A percentile compares a stretch with the other conserved stretches of the same genome.
phyloP scores from a whole-genome alignment of 371 early-diverging fungal genomes.

The Mucor indicus region DNA sequence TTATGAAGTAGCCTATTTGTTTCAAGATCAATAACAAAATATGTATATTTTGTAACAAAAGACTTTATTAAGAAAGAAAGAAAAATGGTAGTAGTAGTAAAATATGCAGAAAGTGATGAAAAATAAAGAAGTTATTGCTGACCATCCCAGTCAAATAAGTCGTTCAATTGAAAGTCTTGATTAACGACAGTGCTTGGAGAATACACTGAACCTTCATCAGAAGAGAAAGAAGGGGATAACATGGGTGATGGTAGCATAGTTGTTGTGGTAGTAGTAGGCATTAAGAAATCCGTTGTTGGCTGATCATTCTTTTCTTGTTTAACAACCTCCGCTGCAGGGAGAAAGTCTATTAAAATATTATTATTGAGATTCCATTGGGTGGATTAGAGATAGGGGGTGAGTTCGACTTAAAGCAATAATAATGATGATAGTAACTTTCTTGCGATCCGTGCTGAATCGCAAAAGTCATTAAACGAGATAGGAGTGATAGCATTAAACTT shows the following conservation, averaged over 20 bases:
- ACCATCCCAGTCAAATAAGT: constrained; percentile 42
- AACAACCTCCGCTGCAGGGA: constrained; percentile 50
- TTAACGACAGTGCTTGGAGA: constrained; percentile 17
- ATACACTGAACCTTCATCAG: constrained; percentile 26
- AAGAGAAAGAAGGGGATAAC: constrained; percentile 29
- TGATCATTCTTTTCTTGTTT: no score
- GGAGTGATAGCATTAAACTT: constrained; percentile 33
- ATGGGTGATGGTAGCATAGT: constrained; percentile 31
- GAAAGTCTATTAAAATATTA: no score
- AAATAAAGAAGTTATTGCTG: no score
- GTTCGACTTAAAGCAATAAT: no score
- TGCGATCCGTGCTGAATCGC: constrained; percentile 58
- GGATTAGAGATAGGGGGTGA: no score
- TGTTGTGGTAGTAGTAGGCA: no score
- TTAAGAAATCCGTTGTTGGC: no score
- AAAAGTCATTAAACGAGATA: constrained; percentile 47
- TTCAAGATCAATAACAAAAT: constrained; percentile 2
- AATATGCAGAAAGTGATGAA: no score
- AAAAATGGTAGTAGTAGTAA: no score
- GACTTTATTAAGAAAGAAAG: no score
- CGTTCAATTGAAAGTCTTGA: constrained; percentile 35
- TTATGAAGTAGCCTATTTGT: constrained; percentile 45
- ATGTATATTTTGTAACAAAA: no score
- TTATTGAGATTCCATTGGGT: no score
- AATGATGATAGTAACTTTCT: constrained; percentile 20